Base-by-base conservation (phyloP, 768 basidiomycete species). In the Lyophyllum semitale region DNA sequence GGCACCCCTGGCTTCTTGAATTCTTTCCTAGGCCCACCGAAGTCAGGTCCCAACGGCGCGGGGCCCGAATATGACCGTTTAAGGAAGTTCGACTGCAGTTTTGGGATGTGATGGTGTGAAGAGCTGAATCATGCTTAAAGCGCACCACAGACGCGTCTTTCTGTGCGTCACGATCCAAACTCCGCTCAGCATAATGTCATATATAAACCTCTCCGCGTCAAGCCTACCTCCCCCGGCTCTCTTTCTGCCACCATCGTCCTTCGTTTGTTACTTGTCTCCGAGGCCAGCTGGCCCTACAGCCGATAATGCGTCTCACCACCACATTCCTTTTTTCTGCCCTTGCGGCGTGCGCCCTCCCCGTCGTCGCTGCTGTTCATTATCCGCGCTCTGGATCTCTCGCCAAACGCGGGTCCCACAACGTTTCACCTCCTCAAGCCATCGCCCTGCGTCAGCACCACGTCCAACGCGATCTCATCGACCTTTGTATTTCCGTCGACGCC, bases 401-500 rank as follows among this genome's bases (percentile, higher is more conserved):
- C 11, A 59, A 55, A 32, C 62, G 53, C 32, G 38, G 32, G 1
- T 18, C 26, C 26, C 49, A 57, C 35, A 62, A 53, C 20, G 40
- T 35, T 9, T 18, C 46, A 23, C 42, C 53, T 47, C 40, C 60
- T 27, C 54, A 37, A 30, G 33, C 51, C 45, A 57, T 62, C 48
- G 52, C 52, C 48, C 49, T 54, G 42, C 63, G 61, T 17, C 61
- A 62, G 47, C 45, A 59, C 41, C 57, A 54, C 53, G 33, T 55
- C 17, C 56, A 54, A 20, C 61, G 63, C 18, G 58, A 62, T 52
- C 59, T 62, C 35, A 48, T 63, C 26, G 63, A 61, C 23, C 42
- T 61, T 26, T 63, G 63, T 37, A 25, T 63, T 37, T 53, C 57
- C 25, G n/a, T 55, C 42, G 63, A 63, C 8, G 60, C 60, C 4